These are phyloP conservation scores for Botrytis porri DNA, from an alignment of 2,329 filamentous ascomycete genomes.

Conservation along the genomic window DNA sequence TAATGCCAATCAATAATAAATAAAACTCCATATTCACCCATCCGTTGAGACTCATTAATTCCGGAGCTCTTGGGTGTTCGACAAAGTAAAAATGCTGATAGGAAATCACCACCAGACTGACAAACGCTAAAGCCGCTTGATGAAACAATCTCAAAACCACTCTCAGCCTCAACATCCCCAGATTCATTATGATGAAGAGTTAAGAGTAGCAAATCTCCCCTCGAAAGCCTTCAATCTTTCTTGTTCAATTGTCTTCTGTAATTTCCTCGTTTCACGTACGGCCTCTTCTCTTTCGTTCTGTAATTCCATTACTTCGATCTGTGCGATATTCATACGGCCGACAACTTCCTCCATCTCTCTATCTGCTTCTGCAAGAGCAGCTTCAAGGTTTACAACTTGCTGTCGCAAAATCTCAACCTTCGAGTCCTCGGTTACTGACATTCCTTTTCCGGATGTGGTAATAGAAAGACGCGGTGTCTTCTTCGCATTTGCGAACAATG, in stretches of 20 bases:
- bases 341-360: slow-evolving; percentile 82
- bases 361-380: slow-evolving; percentile 71
- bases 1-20: neutral
- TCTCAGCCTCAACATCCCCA: neutral
- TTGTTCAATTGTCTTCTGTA: slow-evolving; percentile 63
- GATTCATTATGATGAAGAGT: slow-evolving; percentile 24
- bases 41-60: neutral
- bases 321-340: slow-evolving; percentile 74
- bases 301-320: slow-evolving; percentile 78
- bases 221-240: slow-evolving; percentile 35
- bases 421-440: slow-evolving; percentile 65
- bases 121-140: slow-evolving; percentile 19
- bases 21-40: slow-evolving; percentile 11
- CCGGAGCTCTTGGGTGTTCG: neutral
- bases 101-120: neutral
- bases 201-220: slow-evolving; percentile 33
- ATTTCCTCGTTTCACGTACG: slow-evolving; percentile 64
- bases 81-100: neutral
- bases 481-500: slow-evolving; percentile 52
- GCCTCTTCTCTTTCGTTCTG: slow-evolving; percentile 74
- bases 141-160: slow-evolving; percentile 16
- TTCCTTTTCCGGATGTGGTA: slow-evolving; percentile 52
- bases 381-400: slow-evolving; percentile 81
- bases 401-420: slow-evolving; percentile 74
- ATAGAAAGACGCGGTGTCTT: slow-evolving; percentile 54